Base-by-base conservation (phyloP, 495 filamentous ascomycete species). In the Chaetomium fimeti region DNA sequence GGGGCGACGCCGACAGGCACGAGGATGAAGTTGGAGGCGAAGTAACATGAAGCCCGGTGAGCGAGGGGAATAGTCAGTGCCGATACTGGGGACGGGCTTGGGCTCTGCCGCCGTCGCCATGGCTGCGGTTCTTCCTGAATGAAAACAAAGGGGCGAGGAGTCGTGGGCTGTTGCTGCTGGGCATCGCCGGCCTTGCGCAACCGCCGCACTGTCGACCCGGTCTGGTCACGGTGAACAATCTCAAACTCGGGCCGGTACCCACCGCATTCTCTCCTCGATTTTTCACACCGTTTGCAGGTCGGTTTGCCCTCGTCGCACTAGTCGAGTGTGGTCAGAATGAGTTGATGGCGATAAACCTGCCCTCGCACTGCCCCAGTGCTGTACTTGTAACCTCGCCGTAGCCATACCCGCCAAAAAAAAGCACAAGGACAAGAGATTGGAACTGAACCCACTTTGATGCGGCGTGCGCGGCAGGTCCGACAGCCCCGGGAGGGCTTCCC, bases 401-500 rank as follows among this genome's bases (percentile, higher is more conserved):
- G 32, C 32, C 32, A 36, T 36, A 9, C 12, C 8, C 32, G 32
- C 32, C n/a, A n/a, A 36, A 36, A 36, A 36, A n/a, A 49, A 49
- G 20, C 20, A 49, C 18, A 24, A 24, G 20, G n/a, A 24, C 45
- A 6, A 49, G 5, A 49, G 45, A 49, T n/a, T 5, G 45, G 45
- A 24, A 20, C 45, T 24, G 24, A 47, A 63, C 80, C 59, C 76
- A 89, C 89, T 87, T 87, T 91, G 79, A 84, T 88, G 70, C 89
- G 84, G 63, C 87, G 82, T 16, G 82, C 80, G 66, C 87, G 80
- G 68, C 88, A 91, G 71, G 87, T 87, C 70, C 86, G 84, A 71
- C 88, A 91, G 55, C 86, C 88, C 77, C 84, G 81, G 61, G 87
- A 89, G 56, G 88, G 88, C 73, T 87, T 88, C 60, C 88, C 88